Base-by-base conservation (phyloP, 2,329 filamentous ascomycete species). In the Rachicladosporium sp. region DNA sequence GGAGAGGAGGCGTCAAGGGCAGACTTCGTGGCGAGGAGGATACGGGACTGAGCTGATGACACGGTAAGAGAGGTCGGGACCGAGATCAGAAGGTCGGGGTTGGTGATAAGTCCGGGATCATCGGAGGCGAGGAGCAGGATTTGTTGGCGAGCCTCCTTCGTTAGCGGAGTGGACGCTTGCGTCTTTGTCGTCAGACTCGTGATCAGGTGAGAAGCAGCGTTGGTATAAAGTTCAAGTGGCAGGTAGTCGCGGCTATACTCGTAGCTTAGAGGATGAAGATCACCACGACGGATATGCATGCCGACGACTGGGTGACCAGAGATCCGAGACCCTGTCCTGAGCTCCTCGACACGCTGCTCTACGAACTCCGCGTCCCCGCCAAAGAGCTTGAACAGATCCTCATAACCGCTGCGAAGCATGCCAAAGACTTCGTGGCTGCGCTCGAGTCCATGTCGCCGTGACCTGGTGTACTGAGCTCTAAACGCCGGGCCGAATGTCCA, bases 221-320 rank as follows among this genome's bases (percentile, higher is more conserved):
- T 68, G 23, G 70, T 64, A 56, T 86, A 93, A 15, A 73, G 63
- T 38, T 80, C 73, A 0, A 84, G 66, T 0, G 87, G 87, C 11
- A 93, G 75, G 54, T 93, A 93, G 23, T 82, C 80, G 40, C 78
- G 73, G 33, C 74, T 71, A 60, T 87, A 89, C 56, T 88, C 80
- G 51, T 72, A 80, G 57, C 89, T 83, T 42, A 77, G 68, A 0
- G 86, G 85, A 49, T 85, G 83, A 6, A 76, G 68, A 56, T 93
- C 86, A 21, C 86, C 86, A 40, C 79, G 81, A 9, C 86, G 81
- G 43, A 93, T 73, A 49, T 93, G 87, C 37, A 91, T 61, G 13
- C 82, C 85, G 31, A 93, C 66, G 27, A 74, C 65, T n/a, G 74
- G 68, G 36, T 72, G 70, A 15, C 66, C 67, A 6, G 66, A 59